Base-by-base conservation (phyloP, 164 flowering plant genomes). In the Chimonanthus salicifolius region DNA sequence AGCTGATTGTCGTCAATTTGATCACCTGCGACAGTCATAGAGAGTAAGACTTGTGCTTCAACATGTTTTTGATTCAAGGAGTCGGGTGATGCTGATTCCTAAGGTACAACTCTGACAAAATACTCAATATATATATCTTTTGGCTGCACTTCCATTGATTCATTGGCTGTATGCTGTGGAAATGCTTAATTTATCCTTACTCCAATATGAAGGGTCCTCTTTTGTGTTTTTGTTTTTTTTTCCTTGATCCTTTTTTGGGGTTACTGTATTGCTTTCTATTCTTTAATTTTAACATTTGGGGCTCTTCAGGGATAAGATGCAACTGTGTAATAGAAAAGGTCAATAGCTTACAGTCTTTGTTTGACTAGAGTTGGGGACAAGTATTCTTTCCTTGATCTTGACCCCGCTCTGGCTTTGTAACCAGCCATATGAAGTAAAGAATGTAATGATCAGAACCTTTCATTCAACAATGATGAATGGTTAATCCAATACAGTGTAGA, bases 1-100 rank as follows among this genome's bases (percentile, higher is more conserved):
- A 67, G 97, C 86, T 51, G 87, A 90, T 64, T 89, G 92, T 74
- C 60, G 86, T 7, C 90, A 89, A 78, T 93, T 91, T 49, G 77
- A 84, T 72, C 96, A 95, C 81, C 77, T 93, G 67, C 80, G 72
- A 63, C 80, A 86, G 71, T 82, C 79, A 60, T 86, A 82, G 78
- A 67, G 33, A 49, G 72, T 66, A 45, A 66, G 16, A 4, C 47
- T 13, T 18, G 16, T 44, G 15, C 45, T 64, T 66, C 47, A 44
- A 45, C 20, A 63, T 63, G 33, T 63, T 44, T 66, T 62, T 18
- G 33, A 66, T 44, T 49, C 76, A 65, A 65, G 67, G 45, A 54
- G 67, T 45, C 6, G 48, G 65, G 47, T 10, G 9, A 15, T 45
- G 46, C 46, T 15, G 48, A 66, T 66, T 46, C 49, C 45, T 13